Percentiles rank a stretch among this genome's conserved stretches.
Evolutionary conservation across 75 land plant species (phyloP).

Genomic region (Pinus tabuliformis): DNA sequence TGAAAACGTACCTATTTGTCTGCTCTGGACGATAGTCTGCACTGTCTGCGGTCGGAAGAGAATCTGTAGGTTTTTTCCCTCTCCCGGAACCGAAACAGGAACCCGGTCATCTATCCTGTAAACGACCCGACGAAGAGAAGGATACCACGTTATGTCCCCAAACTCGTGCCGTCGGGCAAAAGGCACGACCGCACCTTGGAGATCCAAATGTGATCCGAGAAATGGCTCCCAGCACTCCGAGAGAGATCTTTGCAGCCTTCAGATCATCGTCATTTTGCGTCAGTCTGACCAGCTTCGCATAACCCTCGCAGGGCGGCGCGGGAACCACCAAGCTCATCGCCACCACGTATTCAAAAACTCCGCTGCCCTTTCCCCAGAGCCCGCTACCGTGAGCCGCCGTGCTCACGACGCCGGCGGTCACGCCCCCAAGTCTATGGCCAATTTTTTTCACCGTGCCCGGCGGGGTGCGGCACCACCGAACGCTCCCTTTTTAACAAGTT

Average conservation of each 20-base stretch:
- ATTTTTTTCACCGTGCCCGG: too few relatives aligned
- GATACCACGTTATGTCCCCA: conserved; percentile 14
- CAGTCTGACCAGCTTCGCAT: conserved; percentile 7
- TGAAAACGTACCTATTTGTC: not conserved
- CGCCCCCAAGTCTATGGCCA: too few relatives aligned
- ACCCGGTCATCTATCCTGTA: not conserved
- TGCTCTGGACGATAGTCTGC: not conserved
- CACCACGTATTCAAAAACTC: conserved; percentile 19
- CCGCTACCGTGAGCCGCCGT: conserved; percentile 29
- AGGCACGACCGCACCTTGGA: not conserved
- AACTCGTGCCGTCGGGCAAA: conserved; percentile 10
- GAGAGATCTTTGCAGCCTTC: conserved; percentile 15
- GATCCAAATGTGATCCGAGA: conserved; percentile 8
- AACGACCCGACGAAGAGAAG: not conserved
- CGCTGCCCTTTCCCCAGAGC: conserved; percentile 10
- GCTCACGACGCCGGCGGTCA: conserved; percentile 24
- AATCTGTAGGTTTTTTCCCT: conserved; percentile 5
- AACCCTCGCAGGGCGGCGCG: conserved; percentile 7
- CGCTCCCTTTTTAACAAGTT: too few relatives aligned
- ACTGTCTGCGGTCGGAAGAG: conserved; percentile 3
- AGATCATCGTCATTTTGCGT: conserved; percentile 5
- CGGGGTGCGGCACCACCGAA: too few relatives aligned
- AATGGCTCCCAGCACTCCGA: conserved; percentile 18
- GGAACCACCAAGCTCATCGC: conserved; percentile 18
- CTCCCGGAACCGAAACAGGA: not conserved